Evolutionary conservation across 2,329 filamentous ascomycete species (phyloP).

Genomic region (Ceratocystis colombiana): DNA sequence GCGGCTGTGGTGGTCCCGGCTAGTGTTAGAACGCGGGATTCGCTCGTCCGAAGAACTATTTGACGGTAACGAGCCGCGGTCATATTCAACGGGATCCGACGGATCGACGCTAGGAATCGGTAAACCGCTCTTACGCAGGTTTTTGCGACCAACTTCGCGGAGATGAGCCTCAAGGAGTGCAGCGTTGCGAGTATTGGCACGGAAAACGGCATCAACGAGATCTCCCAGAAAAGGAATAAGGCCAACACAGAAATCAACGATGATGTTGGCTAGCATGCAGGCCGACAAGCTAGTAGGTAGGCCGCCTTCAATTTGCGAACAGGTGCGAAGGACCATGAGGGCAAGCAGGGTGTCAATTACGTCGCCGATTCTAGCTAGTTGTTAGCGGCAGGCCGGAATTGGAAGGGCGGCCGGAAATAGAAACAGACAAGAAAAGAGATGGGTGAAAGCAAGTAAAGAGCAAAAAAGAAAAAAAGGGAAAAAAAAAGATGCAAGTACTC

Average conservation of each 20-base stretch:
- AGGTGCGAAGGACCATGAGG: conserved; percentile 62
- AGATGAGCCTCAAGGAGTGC: conserved; percentile 58
- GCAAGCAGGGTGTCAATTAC: conserved; percentile 62
- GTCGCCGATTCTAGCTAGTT: conserved; percentile 56
- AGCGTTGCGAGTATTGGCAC: conserved; percentile 68
- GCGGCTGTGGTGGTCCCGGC: background rate
- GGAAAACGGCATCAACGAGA: conserved; percentile 59
- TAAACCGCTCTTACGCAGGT: conserved; percentile 39
- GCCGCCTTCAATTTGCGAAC: conserved; percentile 64
- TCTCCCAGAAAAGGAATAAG: conserved; percentile 70
- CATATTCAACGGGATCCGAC: conserved; percentile 44
- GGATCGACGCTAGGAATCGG: conserved; percentile 42
- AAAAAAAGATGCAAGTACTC: conserved; percentile 36
- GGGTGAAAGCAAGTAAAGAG: too few relatives aligned
- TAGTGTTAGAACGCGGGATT: background rate
- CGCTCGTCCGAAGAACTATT: background rate
- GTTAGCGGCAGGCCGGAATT: conserved; percentile 4
- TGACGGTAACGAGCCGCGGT: conserved; percentile 31
- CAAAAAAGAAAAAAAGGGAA: background rate
- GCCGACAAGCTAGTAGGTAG: conserved; percentile 51
- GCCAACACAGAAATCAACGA: conserved; percentile 62
- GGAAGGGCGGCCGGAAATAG: too few relatives aligned
- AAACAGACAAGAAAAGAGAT: too few relatives aligned
- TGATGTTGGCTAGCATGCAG: conserved; percentile 73
- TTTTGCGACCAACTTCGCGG: conserved; percentile 55